Percentiles rank a stretch among this genome's conserved stretches.
phyloP scores from a whole-genome alignment of 2,329 filamentous ascomycete genomes.

The Penicillium sp. region DNA sequence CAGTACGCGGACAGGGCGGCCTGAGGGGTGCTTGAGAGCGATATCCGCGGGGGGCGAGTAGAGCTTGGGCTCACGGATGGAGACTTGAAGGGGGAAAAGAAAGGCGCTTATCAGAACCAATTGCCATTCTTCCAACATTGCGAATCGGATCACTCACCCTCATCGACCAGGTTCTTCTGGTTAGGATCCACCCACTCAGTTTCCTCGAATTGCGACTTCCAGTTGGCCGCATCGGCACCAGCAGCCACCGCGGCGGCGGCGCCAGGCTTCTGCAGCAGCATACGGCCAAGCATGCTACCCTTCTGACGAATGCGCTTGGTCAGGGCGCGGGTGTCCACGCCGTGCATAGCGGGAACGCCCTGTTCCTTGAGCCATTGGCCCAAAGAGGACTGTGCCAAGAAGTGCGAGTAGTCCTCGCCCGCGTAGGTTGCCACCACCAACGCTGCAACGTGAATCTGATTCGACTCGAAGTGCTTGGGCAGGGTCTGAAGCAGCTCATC shows the following conservation, averaged over 20 bases:
- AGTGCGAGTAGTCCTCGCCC: slow-evolving; percentile 93
- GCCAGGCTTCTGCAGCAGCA: slow-evolving; percentile 68
- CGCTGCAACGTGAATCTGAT: slow-evolving; percentile 88
- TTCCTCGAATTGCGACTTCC: slow-evolving; percentile 66
- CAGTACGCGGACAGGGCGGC: slow-evolving; percentile 79
- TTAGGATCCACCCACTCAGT: slow-evolving; percentile 92
- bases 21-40: slow-evolving; percentile 81
- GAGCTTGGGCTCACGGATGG: slow-evolving; percentile 78
- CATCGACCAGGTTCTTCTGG: slow-evolving; percentile 83
- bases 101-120: slow-evolving; percentile 21
- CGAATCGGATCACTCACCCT: slow-evolving; percentile 64
- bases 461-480: slow-evolving; percentile 89
- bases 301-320: slow-evolving; percentile 93
- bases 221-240: slow-evolving; percentile 47
- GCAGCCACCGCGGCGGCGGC: slow-evolving; percentile 40
- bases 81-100: too few relatives aligned
- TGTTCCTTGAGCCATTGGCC: slow-evolving; percentile 96
- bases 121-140: slow-evolving; percentile 30
- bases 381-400: slow-evolving; percentile 83
- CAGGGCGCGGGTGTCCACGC: slow-evolving; percentile 86
- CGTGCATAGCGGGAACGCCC: slow-evolving; percentile 88
- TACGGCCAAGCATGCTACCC: slow-evolving; percentile 91
- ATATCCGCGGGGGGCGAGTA: slow-evolving; percentile 71
- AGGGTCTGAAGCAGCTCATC: slow-evolving; percentile 82
- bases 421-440: slow-evolving; percentile 88